Evolutionary conservation across 2,329 filamentous ascomycete genomes (phyloP).

Genomic region (Biscogniauxia sp.): DNA sequence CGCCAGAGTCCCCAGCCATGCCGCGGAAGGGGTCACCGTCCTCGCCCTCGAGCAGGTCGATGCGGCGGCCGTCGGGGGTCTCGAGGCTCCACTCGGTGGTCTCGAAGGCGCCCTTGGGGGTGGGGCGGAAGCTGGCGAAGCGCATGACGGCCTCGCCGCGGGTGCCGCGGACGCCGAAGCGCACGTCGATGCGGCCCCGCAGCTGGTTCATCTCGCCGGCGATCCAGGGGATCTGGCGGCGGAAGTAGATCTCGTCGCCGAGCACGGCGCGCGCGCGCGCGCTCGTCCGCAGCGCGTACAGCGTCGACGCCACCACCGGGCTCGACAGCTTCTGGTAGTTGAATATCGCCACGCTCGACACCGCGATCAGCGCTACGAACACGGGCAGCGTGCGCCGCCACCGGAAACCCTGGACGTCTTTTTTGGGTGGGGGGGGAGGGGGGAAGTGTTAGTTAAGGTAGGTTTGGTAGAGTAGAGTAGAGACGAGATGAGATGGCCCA

Average conservation of each 20-base stretch:
- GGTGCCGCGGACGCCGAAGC: slow-evolving; percentile 82
- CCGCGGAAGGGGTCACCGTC: slow-evolving; percentile 69
- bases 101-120: slow-evolving; percentile 65
- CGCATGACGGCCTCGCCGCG: slow-evolving; percentile 69
- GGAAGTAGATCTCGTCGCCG: slow-evolving; percentile 85
- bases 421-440: slow-evolving; percentile 4
- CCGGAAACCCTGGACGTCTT: slow-evolving; percentile 49
- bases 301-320: slow-evolving; percentile 78
- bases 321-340: slow-evolving; percentile 98
- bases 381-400: slow-evolving; percentile 76
- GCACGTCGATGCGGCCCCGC: slow-evolving; percentile 84
- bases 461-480: no score
- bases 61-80: slow-evolving; percentile 54
- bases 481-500: no score
- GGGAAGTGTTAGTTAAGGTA: slow-evolving; percentile 5
- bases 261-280: slow-evolving; percentile 70
- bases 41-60: slow-evolving; percentile 75
- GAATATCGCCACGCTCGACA: slow-evolving; percentile 84
- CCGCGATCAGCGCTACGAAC: slow-evolving; percentile 70
- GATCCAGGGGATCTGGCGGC: slow-evolving; percentile 78
- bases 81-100: slow-evolving; percentile 89
- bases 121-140: slow-evolving; percentile 72
- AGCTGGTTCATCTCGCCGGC: slow-evolving; percentile 88
- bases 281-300: slow-evolving; percentile 88
- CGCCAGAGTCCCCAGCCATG: slow-evolving; percentile 42